Conservation (phyloP, 2,329 filamentous ascomycete species). For the Penicillium thymicola region DNA sequence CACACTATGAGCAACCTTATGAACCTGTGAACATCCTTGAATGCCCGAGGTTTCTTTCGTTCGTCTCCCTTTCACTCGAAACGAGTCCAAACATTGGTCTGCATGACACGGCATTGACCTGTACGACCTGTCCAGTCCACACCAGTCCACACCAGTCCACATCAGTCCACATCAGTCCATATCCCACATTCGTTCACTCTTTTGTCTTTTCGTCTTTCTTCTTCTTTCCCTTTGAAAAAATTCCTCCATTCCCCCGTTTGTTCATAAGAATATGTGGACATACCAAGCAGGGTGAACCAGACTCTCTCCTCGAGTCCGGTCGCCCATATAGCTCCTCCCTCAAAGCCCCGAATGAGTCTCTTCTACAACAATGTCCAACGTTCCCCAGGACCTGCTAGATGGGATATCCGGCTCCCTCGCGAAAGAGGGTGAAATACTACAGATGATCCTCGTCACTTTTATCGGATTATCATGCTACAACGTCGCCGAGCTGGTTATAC, state of each 20-base stretch:
- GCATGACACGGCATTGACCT: background rate
- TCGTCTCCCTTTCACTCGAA: background rate
- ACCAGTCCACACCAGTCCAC: background rate
- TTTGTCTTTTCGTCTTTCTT: background rate
- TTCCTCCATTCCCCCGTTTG: background rate
- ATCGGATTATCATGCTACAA: constrained; percentile 48
- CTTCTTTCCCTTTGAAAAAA: background rate
- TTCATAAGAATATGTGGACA: constrained; percentile 13
- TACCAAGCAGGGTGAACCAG: constrained; percentile 21
- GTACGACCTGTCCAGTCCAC: constrained; percentile 2
- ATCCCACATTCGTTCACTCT: background rate
- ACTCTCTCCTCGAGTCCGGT: constrained; percentile 1
- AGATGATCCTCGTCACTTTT: constrained; percentile 30
- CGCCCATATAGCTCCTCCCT: background rate
- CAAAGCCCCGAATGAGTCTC: background rate
- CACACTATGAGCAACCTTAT: background rate
- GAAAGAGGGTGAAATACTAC: constrained; percentile 18
- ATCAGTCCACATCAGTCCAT: background rate
- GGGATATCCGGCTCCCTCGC: constrained; percentile 33
- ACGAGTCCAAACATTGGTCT: background rate
- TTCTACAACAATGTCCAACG: constrained; percentile 10
- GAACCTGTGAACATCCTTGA: background rate
- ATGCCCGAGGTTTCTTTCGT: background rate
- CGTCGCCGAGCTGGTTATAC: constrained; percentile 43
- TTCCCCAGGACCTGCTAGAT: constrained; percentile 25